These are phyloP conservation scores for Fomitiporia mediterranea DNA, from an alignment of 1,284 basidiomycete genomes.

Conservation along the genomic window DNA sequence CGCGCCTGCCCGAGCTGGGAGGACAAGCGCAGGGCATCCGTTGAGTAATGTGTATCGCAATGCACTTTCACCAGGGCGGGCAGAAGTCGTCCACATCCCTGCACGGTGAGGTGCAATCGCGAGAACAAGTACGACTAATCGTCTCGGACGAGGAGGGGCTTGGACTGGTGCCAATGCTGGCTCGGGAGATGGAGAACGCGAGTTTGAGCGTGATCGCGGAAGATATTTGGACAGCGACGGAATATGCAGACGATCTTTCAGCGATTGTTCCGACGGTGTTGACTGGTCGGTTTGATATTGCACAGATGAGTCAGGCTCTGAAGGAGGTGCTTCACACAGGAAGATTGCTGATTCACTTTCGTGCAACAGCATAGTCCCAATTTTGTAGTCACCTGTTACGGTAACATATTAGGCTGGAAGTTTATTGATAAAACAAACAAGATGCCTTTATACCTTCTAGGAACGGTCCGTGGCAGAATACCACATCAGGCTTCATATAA, in stretches of 20 bases:
- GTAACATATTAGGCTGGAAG: background rate
- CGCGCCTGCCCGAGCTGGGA: slow-evolving; percentile 53
- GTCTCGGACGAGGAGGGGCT: slow-evolving; percentile 41
- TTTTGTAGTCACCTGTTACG: slow-evolving; percentile 48
- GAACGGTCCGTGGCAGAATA: slow-evolving; percentile 67
- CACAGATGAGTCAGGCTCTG: slow-evolving; percentile 12
- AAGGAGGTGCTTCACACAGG: slow-evolving; percentile 35
- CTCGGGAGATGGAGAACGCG: slow-evolving; percentile 45
- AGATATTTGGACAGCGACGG: slow-evolving; percentile 27
- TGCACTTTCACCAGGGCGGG: slow-evolving; percentile 55
- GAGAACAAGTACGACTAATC: slow-evolving; percentile 50
- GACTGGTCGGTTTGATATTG: slow-evolving; percentile 22
- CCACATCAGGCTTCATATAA: slow-evolving; percentile 57
- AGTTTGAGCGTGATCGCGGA: slow-evolving; percentile 38
- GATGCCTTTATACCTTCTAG: slow-evolving; percentile 35
- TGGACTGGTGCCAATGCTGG: slow-evolving; percentile 41
- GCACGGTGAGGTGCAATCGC: slow-evolving; percentile 57
- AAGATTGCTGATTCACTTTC: slow-evolving; percentile 50
- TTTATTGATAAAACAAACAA: slow-evolving; percentile 10
- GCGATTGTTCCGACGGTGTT: slow-evolving; percentile 19
- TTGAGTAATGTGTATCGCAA: slow-evolving; percentile 57
- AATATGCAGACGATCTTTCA: slow-evolving; percentile 15
- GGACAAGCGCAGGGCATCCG: slow-evolving; percentile 54
- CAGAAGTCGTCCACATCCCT: slow-evolving; percentile 50
- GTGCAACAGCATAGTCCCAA: slow-evolving; percentile 53